These are phyloP conservation scores for Diaporthe vexans DNA, from an alignment of 2,329 filamentous ascomycete species.

Conservation along the genomic window DNA sequence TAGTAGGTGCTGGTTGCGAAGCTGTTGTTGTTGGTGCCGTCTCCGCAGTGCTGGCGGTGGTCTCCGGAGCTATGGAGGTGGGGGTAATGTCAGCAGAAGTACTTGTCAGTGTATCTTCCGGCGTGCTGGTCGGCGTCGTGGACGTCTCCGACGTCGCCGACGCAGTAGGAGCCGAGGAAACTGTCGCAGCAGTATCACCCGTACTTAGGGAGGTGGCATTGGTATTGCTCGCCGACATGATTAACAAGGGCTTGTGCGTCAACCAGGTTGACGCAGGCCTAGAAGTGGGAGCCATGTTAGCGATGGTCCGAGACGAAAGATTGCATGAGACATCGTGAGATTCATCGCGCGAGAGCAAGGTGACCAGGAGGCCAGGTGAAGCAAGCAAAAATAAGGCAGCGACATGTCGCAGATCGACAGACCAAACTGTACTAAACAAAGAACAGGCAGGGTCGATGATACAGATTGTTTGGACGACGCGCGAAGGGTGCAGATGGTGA, in stretches of 20 bases:
- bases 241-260: conserved; percentile 29
- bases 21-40: neutral
- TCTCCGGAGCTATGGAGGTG: conserved; percentile 36
- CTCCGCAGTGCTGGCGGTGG: conserved; percentile 25
- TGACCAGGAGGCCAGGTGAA: conserved; percentile 31
- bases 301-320: conserved; percentile 19
- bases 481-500: conserved; percentile 17
- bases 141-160: conserved; percentile 36
- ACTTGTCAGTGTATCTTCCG: conserved; percentile 39
- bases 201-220: conserved; percentile 40
- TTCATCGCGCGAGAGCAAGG: neutral
- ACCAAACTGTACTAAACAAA: conserved; percentile 1
- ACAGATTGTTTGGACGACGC: conserved; percentile 18
- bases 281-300: conserved; percentile 42
- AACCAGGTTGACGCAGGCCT: conserved; percentile 37
- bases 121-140: conserved; percentile 27
- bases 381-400: conserved; percentile 12
- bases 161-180: conserved; percentile 33
- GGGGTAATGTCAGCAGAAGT: conserved; percentile 41
- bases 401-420: conserved; percentile 32
- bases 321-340: conserved; percentile 19
- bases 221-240: conserved; percentile 40
- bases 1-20: conserved; percentile 11
- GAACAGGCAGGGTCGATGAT: conserved; percentile 4
- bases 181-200: conserved; percentile 35